Base-by-base conservation (phyloP, 2,329 filamentous ascomycete species). In the Colletotrichum truncatum region DNA sequence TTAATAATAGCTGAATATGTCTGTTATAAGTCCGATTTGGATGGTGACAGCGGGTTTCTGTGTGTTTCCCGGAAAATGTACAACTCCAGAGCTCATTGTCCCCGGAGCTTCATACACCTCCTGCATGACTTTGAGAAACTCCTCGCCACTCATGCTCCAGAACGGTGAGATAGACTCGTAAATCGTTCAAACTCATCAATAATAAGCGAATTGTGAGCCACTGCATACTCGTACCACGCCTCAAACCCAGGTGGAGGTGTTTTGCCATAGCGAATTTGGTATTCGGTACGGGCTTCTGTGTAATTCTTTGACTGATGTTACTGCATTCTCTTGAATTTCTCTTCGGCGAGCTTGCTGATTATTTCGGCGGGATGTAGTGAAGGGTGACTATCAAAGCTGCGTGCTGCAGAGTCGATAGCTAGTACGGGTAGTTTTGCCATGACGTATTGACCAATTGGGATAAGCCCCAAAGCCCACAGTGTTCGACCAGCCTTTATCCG, bases 151-250 rank as follows among this genome's bases (percentile, higher is more conserved):
- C 0, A 83, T 30, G 4, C 64, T 73, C 63, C 76, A 74, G 39
- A 85, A 82, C 0, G 82, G 83, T 0, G 72, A 70, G 1, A 86
- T 67, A 0, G 73, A 65, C 0, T 80, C 63, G 41, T 78, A 72
- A 3, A 86, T 81, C 1, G 70, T 74, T 86, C 81, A 23, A 82
- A 86, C 2, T 85, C 80, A 61, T 85, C 83, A 30, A 85, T 84
- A 14, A 85, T 76, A 0, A 75, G 74, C 0, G 82, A 84, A 3
- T 78, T 28, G 2, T 81, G 71, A 0, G 68, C 67, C 2, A 69
- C 53, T 1, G 84, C 82, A 48, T 77, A 85, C 1, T 76, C 67
- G 23, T 77, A 82, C 84, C 84, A 86, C 3, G 67, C 72, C 1
- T 80, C 71, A 26, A 86, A 86, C 0, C 84, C 84, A 0, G 74